Evolutionary conservation across 768 basidiomycete genomes (phyloP), one percentile per base, ranked within the genome.

Genomic region (Kwoniella europaea): DNA sequence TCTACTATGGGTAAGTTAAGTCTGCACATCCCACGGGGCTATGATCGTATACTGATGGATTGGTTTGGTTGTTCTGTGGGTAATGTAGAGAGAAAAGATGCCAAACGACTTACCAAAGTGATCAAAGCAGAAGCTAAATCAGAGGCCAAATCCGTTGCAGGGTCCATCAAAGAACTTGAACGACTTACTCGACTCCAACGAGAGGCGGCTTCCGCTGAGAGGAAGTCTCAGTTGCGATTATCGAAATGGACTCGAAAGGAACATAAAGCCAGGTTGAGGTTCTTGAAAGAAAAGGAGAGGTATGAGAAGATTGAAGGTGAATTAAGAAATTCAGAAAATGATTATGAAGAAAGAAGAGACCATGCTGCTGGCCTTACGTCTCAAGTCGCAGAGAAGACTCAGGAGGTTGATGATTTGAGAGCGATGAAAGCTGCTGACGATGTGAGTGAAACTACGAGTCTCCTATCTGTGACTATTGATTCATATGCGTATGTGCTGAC

Each of bases 141-240:
- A 1, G 91, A 92, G 82, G 89, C 89, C 79, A 85, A 87, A 70
- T 87, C 90, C 0, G 82, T 94, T 22, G 82, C 85, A 22, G 84
- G 88, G 4, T 88, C 90, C 3, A 86, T 92, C 74, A 86, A 86
- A 65, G 90, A 91, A 71, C 88, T 93, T 22, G 86, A 87, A 3
- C 85, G 88, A 35, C 82, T 92, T n/a, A 91, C 91, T 79, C 86
- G 86, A 80, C 82, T 90, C n/a, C 92, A 92, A 76, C 89, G 88
- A 79, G 84, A 84, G 3, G 89, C 90, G 18, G 80, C 79, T 12
- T 55, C 83, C 87, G 88, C 88, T 65, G 91, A 92, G 81, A 84
- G 86, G 4, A 88, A 86, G 72, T 88, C 88, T 1, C 88, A 90
- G 67, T 69, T 85, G 2, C 76, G 85, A 3, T 87, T 91, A 63